Percentiles rank a stretch among this genome's conserved stretches.
Evolutionary conservation across 2,329 filamentous ascomycete species (phyloP).

Genomic region (Talaromyces sp.): DNA sequence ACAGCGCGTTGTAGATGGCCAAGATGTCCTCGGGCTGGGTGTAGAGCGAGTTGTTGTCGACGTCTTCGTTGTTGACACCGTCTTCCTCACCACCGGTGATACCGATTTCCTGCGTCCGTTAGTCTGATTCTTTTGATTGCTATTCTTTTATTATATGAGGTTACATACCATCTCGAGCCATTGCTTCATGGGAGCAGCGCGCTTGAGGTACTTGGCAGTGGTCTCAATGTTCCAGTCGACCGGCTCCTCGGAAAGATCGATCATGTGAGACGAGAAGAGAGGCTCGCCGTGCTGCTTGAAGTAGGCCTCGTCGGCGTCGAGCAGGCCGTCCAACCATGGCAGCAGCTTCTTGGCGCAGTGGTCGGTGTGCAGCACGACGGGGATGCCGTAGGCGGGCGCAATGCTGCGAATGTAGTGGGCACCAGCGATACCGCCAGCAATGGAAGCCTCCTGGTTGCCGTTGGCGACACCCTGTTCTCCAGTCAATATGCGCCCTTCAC

Average conservation of each 20-base stretch:
- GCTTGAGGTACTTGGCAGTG: conserved; percentile 89
- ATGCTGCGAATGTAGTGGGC: conserved; percentile 91
- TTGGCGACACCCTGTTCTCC: conserved; percentile 65
- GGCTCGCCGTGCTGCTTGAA: conserved; percentile 92
- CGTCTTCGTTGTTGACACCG: conserved; percentile 96
- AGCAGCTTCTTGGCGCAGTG: conserved; percentile 99
- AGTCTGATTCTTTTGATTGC: not conserved
- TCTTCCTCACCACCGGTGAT: conserved; percentile 98
- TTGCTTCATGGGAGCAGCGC: conserved; percentile 93
- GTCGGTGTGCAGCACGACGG: conserved; percentile 92
- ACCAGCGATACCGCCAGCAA: conserved; percentile 80
- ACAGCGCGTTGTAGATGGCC: conserved; percentile 81
- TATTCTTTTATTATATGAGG: not conserved
- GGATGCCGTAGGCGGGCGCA: conserved; percentile 81
- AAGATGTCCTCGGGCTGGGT: conserved; percentile 97
- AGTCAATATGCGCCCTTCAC: not conserved
- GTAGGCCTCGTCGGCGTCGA: conserved; percentile 89
- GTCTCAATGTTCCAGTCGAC: conserved; percentile 89
- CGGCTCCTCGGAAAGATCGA: conserved; percentile 89
- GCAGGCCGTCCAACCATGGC: conserved; percentile 93
- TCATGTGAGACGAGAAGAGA: conserved; percentile 97
- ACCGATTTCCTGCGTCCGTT: conserved; percentile 61
- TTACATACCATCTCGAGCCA: conserved; percentile 89
- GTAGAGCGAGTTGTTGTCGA: conserved; percentile 96
- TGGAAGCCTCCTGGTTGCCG: conserved; percentile 77